These are phyloP conservation scores for Spirogloea muscicola DNA, from an alignment of 139 green algal genomes.

Conservation along the genomic window DNA sequence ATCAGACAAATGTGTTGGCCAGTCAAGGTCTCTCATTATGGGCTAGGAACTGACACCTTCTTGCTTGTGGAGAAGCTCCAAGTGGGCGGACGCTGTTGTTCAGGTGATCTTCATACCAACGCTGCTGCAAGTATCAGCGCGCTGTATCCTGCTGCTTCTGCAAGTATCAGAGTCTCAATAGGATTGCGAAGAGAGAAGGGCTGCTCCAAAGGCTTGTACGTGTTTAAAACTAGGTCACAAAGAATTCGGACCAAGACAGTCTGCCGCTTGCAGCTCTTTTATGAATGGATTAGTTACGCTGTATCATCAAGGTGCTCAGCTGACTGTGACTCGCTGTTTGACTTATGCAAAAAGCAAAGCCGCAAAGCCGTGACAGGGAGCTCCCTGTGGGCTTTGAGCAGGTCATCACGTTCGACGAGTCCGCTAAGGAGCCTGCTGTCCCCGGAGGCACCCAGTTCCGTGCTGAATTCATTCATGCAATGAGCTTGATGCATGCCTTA, in stretches of 20 bases:
- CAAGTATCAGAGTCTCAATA: no score
- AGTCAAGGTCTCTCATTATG: no score
- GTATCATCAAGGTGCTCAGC: no score
- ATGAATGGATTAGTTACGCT: no score
- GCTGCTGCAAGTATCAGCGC: no score
- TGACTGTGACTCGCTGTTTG: not conserved
- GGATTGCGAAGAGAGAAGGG: no score
- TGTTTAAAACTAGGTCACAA: not conserved
- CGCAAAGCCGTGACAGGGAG: not conserved
- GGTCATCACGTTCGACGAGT: constrained; percentile 37
- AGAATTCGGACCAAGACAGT: not conserved
- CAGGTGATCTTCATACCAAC: constrained; percentile 27
- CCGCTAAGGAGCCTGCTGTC: constrained; percentile 16
- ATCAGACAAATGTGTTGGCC: not conserved
- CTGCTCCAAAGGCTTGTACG: no score
- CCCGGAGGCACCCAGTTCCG: constrained; percentile 21
- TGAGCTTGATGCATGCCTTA: constrained; percentile 39
- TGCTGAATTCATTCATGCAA: constrained; percentile 27
- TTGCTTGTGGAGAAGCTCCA: not conserved
- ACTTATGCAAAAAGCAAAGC: not conserved
- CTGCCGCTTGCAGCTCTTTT: not conserved
- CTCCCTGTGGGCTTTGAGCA: constrained; percentile 6
- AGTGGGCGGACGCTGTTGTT: constrained; percentile 19
- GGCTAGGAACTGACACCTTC: not conserved
- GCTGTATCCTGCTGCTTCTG: not conserved